phyloP scores from a whole-genome alignment of 129 eudicot species.

The Cynara cardunculus region DNA sequence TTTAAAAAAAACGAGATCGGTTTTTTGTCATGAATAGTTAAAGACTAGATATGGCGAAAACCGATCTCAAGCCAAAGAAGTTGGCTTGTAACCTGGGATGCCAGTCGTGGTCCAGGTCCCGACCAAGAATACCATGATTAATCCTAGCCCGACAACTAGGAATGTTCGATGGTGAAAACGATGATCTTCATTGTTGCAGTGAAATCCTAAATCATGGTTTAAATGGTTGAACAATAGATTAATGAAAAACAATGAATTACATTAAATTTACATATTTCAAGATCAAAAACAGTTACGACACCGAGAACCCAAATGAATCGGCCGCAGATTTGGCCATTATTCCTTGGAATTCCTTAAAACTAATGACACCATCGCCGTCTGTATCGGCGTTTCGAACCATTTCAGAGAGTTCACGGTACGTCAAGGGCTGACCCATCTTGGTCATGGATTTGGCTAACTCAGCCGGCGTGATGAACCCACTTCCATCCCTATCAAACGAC shows the following conservation, averaged over 20 bases:
- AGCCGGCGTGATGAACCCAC: constrained; percentile 61
- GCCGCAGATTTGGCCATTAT: constrained; percentile 64
- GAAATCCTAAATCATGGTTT: neutral
- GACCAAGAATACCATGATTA: too few species aligned
- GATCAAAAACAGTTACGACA: constrained; percentile 14
- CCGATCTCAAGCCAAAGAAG: too few species aligned
- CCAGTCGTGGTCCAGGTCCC: too few species aligned
- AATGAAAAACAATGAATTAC: constrained; percentile 9
- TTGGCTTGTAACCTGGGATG: too few species aligned
- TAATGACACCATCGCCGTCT: constrained; percentile 66
- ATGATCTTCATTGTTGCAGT: neutral
- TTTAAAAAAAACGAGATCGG: too few species aligned
- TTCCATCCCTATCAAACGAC: constrained; percentile 55
- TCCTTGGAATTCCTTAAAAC: constrained; percentile 51
- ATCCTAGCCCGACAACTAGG: too few species aligned
- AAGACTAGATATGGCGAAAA: too few species aligned
- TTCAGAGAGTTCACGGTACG: constrained; percentile 50
- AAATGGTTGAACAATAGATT: neutral
- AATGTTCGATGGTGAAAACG: neutral
- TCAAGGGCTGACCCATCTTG: constrained; percentile 62
- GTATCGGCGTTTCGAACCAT: constrained; percentile 57
- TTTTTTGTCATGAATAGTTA: too few species aligned
- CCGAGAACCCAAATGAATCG: constrained; percentile 47
- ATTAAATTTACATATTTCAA: neutral
- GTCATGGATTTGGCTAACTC: constrained; percentile 72